Evolutionary conservation across 148 eudicot genomes (phyloP).

Genomic region (Fagopyrum esculentum): DNA sequence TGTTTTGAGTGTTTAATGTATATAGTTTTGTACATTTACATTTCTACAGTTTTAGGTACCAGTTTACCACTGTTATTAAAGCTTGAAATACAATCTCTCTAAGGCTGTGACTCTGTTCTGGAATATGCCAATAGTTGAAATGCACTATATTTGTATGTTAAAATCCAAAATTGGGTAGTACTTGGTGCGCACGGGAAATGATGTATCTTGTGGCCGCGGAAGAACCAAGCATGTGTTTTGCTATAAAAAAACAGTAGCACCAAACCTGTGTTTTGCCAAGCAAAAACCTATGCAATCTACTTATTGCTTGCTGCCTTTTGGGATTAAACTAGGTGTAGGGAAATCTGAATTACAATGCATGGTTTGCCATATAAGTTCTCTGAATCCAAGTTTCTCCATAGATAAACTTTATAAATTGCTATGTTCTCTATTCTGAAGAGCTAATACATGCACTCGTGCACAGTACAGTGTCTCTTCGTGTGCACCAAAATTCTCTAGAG

Average conservation of each 20-base stretch:
- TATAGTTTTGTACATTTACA: slow-evolving; percentile 16
- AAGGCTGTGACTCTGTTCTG: neutral
- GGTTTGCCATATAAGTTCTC: neutral
- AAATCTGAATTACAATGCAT: neutral
- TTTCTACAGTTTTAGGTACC: neutral
- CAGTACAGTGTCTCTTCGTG: neutral
- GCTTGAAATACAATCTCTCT: neutral
- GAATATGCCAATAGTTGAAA: neutral
- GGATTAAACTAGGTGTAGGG: neutral
- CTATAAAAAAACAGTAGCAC: neutral
- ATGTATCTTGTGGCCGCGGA: neutral
- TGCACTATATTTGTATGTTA: neutral
- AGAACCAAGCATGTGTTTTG: neutral
- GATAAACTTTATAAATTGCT: neutral
- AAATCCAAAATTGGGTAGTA: neutral
- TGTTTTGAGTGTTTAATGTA: neutral
- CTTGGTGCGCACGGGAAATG: neutral
- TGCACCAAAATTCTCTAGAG: slow-evolving; percentile 2
- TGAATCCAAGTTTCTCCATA: neutral
- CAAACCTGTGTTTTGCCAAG: neutral
- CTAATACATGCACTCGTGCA: neutral
- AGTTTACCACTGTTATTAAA: neutral
- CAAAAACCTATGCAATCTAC: too few relatives aligned
- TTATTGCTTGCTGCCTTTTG: neutral
- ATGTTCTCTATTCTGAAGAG: neutral